These are phyloP conservation scores for Coemansia sp. DNA, from an alignment of 192 early-diverging fungal species.

Conservation along the genomic window DNA sequence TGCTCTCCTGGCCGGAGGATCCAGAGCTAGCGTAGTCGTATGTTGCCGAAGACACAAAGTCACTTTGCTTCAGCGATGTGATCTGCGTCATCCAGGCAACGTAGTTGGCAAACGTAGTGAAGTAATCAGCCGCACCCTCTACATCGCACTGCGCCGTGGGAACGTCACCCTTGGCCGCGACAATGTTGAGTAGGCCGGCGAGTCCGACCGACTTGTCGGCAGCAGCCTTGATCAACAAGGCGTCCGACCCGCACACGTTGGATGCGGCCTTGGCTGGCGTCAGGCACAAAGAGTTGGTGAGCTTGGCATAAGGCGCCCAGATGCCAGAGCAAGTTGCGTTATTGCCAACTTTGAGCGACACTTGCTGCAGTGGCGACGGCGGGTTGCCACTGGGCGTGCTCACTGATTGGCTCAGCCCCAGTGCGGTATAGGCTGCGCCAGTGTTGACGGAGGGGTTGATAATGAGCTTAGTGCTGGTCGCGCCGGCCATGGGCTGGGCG, in stretches of 20 bases:
- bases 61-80: constrained; percentile 35
- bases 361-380: constrained; percentile 19
- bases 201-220: constrained; percentile 30
- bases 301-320: constrained; percentile 44
- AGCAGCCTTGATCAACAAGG: constrained; percentile 41
- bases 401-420: constrained; percentile 28
- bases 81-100: constrained; percentile 51
- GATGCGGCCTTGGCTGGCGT: constrained; percentile 28
- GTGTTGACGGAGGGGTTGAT: constrained; percentile 21
- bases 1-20: constrained; percentile 7
- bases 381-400: background rate
- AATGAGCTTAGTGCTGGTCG: constrained; percentile 32
- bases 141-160: constrained; percentile 32
- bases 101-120: constrained; percentile 55
- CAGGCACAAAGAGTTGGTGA: constrained; percentile 55
- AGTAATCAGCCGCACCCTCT: constrained; percentile 31
- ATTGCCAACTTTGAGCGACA: constrained; percentile 32
- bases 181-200: constrained; percentile 52
- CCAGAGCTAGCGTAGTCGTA: constrained; percentile 24
- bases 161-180: constrained; percentile 34
- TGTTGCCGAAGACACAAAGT: constrained; percentile 40
- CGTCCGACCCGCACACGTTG: constrained; percentile 47
- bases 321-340: constrained; percentile 41
- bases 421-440: constrained; percentile 30
- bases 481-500: constrained; percentile 33